Evolutionary conservation across 495 filamentous ascomycete species (phyloP).

Genomic region (Tetracladium marchalianum): DNA sequence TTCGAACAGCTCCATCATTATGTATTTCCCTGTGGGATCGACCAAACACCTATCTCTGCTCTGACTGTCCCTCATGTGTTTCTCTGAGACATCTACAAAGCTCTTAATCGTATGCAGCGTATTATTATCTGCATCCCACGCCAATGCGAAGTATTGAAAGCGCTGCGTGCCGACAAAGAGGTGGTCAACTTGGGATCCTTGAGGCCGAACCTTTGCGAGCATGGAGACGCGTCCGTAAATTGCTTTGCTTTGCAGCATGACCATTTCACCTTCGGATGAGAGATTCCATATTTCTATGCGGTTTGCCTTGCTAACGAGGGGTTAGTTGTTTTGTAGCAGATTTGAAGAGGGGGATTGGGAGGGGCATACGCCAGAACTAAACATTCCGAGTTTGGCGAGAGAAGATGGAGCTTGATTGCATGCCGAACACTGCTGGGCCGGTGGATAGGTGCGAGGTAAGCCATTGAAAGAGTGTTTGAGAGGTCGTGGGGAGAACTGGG

Average conservation of each 20-base stretch:
- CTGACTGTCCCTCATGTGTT: slow-evolving; percentile 67
- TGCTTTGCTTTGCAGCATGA: slow-evolving; percentile 49
- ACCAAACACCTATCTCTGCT: slow-evolving; percentile 67
- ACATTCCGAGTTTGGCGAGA: slow-evolving; percentile 63
- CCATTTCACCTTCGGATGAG: slow-evolving; percentile 27
- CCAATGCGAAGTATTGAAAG: slow-evolving; percentile 79
- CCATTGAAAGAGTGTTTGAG: slow-evolving; percentile 45
- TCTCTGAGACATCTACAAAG: slow-evolving; percentile 67
- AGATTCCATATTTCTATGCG: slow-evolving; percentile 75
- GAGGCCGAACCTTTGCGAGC: slow-evolving; percentile 71
- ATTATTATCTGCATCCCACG: slow-evolving; percentile 60
- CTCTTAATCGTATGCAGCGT: slow-evolving; percentile 58
- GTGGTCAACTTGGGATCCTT: slow-evolving; percentile 65
- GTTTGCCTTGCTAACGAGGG: slow-evolving; percentile 65
- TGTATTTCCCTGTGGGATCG: slow-evolving; percentile 70
- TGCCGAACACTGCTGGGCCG: slow-evolving; percentile 80
- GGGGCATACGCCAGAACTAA: slow-evolving; percentile 73
- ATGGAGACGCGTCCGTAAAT: slow-evolving; percentile 81
- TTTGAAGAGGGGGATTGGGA: slow-evolving; percentile 1
- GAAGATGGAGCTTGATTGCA: slow-evolving; percentile 70
- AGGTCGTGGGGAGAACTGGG: neutral
- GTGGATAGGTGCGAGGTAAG: slow-evolving; percentile 92
- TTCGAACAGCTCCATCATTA: slow-evolving; percentile 83
- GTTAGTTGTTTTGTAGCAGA: slow-evolving; percentile 1
- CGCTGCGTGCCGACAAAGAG: slow-evolving; percentile 89